These are phyloP conservation scores for Bolboschoenoplectus hybrid DNA, from an alignment of 202 grass and related monocot species.

Conservation along the genomic window DNA sequence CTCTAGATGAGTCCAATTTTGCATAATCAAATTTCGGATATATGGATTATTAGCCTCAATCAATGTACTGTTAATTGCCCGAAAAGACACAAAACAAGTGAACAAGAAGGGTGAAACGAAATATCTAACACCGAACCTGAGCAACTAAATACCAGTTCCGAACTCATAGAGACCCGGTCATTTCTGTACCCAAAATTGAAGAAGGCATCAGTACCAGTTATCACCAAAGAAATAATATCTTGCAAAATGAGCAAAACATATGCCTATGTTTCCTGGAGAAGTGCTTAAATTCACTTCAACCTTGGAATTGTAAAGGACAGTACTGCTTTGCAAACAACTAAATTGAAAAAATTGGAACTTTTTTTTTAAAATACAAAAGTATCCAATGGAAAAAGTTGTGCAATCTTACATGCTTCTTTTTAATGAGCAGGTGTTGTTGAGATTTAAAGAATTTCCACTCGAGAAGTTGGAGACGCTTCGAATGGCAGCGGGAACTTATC, in stretches of 20 bases:
- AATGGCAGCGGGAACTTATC: constrained; percentile 34
- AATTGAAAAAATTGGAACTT: background rate
- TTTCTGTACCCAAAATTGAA: background rate
- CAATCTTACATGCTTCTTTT: background rate
- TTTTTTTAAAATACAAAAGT: background rate
- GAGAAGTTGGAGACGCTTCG: constrained; percentile 28
- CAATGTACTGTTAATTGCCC: background rate
- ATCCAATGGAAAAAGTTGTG: background rate
- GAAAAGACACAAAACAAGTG: background rate
- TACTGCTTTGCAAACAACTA: background rate
- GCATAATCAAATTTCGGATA: background rate
- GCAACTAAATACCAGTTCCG: background rate
- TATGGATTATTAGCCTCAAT: background rate
- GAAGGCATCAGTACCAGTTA: background rate
- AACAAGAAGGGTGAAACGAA: background rate
- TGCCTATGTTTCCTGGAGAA: background rate
- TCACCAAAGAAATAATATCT: background rate
- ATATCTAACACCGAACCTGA: background rate
- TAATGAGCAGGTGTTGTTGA: constrained; percentile 28
- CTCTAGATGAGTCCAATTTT: background rate
- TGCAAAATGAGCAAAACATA: background rate
- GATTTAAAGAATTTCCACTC: constrained; percentile 31
- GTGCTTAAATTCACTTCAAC: background rate
- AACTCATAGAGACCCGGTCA: background rate
- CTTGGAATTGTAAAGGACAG: background rate